Percentiles rank a stretch among this genome's conserved stretches.
These are phyloP conservation scores for Aureobasidium sp. DNA, from an alignment of 2,329 filamentous ascomycete genomes.

Conservation along the genomic window DNA sequence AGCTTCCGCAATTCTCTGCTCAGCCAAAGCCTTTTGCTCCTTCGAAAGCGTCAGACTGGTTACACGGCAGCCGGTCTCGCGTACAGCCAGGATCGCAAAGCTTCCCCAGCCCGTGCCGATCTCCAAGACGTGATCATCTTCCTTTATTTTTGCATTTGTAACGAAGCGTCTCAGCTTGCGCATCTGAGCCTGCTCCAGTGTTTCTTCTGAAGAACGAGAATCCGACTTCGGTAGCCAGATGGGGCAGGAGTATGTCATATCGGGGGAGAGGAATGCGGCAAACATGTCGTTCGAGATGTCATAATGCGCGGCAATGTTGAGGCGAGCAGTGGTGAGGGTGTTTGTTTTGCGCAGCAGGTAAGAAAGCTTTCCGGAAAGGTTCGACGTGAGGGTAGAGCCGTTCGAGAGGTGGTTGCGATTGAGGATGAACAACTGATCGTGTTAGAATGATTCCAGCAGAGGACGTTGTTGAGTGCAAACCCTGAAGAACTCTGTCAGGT, in stretches of 20 bases:
- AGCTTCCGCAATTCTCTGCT: slow-evolving; percentile 55
- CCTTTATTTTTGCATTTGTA: slow-evolving; percentile 55
- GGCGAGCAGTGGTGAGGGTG: slow-evolving; percentile 46
- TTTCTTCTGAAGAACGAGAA: slow-evolving; percentile 43
- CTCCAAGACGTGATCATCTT: slow-evolving; percentile 62
- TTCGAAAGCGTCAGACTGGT: slow-evolving; percentile 62
- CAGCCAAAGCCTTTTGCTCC: slow-evolving; percentile 63
- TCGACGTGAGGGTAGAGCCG: slow-evolving; percentile 56
- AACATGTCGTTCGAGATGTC: slow-evolving; percentile 74
- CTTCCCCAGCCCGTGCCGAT: slow-evolving; percentile 72
- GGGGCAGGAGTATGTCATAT: slow-evolving; percentile 71
- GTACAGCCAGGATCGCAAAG: slow-evolving; percentile 63
- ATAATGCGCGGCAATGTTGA: slow-evolving; percentile 67
- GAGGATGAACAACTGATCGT: slow-evolving; percentile 57
- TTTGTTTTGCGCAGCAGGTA: slow-evolving; percentile 45
- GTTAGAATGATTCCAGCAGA: background rate
- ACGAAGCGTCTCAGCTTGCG: slow-evolving; percentile 62
- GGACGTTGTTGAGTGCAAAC: background rate
- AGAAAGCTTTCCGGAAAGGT: slow-evolving; percentile 51
- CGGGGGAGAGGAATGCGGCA: slow-evolving; percentile 62
- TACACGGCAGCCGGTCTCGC: slow-evolving; percentile 58
- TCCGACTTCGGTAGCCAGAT: slow-evolving; percentile 51
- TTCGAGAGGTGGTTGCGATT: slow-evolving; percentile 60
- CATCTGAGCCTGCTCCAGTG: slow-evolving; percentile 58
- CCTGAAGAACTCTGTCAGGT: slow-evolving; percentile 62